Evolutionary conservation across 768 basidiomycete genomes (phyloP), one percentile per base, ranked within the genome.

Genomic region (Neoboletus brunneissimus): DNA sequence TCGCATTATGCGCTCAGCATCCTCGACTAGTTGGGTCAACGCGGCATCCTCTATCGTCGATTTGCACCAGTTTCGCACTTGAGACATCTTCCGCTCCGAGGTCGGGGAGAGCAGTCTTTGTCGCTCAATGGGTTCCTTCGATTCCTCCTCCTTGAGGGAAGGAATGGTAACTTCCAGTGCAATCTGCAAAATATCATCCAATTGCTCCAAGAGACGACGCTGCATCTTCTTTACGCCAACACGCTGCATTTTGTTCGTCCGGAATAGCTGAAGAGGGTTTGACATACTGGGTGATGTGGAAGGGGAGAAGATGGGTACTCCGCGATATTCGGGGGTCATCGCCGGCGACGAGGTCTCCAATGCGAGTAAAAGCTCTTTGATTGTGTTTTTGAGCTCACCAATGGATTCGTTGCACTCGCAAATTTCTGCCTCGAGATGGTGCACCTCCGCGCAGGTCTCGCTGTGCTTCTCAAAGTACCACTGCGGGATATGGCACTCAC

Each of bases 381-480:
- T 89, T 6, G 92, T 90, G 67, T 86, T 90, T 55, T 86, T 84
- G 51, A 98, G 79, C 67, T 98, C 97, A 16, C 80, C 73, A 54
- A 98, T 88, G 23, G 88, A 88, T 71, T 99, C 97, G 74, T 98
- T 97, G 77, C 89, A 92, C 67, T 94, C 91, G 38, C 81, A 75
- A 61, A 98, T 94, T 72, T 97, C 95, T 18, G 94, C 94, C 73
- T 99, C 97, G 58, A 99, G 80, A 44, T 92, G 87, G 74, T 99
- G 97, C 4, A 91, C 88, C 75, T 98, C 96, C 62, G 86, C 92
- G 65, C 97, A 99, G 12, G 95, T 98, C 75, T 99, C 97, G 81
- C 94, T 98, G 77, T 99, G 97, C 77, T 98, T 98, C 77, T 98
- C 97, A 71, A 99, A 99, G 77, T 94, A 99, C 97, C 97, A 99